Percentiles rank a stretch among this genome's conserved stretches.
phyloP scores from a whole-genome alignment of 176 grass and related monocot genomes.

The Oryza coarctata region DNA sequence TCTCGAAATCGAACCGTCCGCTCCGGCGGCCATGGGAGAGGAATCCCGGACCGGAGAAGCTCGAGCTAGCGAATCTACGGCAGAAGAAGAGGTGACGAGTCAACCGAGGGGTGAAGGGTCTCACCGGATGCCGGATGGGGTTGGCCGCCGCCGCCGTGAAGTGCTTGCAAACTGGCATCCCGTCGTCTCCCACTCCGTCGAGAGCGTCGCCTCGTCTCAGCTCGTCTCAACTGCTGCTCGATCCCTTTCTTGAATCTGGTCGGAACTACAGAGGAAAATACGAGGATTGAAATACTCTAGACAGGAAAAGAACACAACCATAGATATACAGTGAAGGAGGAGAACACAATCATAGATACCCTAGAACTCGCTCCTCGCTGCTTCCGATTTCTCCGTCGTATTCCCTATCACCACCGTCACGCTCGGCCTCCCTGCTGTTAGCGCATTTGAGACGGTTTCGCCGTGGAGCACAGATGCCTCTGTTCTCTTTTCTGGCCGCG shows the following conservation, averaged over 20 bases:
- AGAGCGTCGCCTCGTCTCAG: neutral
- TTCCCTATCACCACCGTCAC: too few relatives aligned
- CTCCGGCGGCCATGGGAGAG: neutral
- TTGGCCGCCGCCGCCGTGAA: neutral
- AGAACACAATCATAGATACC: too few relatives aligned
- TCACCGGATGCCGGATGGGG: conserved; percentile 31
- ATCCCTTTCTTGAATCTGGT: neutral
- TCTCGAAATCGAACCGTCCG: neutral
- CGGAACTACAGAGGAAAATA: neutral
- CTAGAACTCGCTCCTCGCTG: neutral
- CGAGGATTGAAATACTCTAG: neutral
- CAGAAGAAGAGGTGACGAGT: neutral
- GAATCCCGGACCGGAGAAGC: neutral
- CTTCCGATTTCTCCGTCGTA: neutral
- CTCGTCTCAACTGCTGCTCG: neutral
- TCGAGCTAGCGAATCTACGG: neutral
- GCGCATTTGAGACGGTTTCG: neutral
- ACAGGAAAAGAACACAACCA: too few relatives aligned
- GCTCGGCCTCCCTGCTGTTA: neutral
- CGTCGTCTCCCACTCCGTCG: too few relatives aligned
- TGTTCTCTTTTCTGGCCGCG: neutral
- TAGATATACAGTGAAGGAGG: too few relatives aligned
- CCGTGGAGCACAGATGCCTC: neutral
- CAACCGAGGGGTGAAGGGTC: neutral
- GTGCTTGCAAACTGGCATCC: neutral